phyloP scores from a whole-genome alignment of 306 rosid genomes.

The Geum urbanum region DNA sequence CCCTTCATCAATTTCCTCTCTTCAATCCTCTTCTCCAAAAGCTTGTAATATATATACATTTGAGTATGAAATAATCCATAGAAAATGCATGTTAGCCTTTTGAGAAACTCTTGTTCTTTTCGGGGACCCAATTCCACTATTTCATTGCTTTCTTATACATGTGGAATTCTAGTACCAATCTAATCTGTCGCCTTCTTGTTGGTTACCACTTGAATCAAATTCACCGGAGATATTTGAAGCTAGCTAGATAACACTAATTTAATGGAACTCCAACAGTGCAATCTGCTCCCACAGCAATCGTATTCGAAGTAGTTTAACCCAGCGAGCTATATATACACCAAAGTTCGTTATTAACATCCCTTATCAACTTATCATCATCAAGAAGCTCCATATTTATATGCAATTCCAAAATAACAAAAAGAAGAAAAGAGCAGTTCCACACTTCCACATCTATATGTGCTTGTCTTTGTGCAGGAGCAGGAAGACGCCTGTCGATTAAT shows the following conservation, averaged over 20 bases:
- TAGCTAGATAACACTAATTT: not conserved
- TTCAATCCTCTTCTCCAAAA: constrained; percentile 22
- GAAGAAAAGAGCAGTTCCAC: too few relatives aligned
- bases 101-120: constrained; percentile 38
- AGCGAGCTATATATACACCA: not conserved
- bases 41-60: not conserved
- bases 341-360: not conserved
- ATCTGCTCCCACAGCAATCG: not conserved
- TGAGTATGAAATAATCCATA: constrained; percentile 23
- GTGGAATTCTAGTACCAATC: constrained; percentile 52
- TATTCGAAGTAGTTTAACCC: not conserved
- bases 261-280: not conserved
- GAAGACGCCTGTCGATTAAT: not conserved
- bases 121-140: constrained; percentile 40
- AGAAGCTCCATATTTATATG: not conserved
- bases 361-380: not conserved
- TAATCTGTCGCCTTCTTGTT: constrained; percentile 45
- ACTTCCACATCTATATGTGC: not conserved
- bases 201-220: constrained; percentile 18
- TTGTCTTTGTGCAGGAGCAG: constrained; percentile 1
- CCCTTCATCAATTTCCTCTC: constrained; percentile 49
- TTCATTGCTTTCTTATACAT: constrained; percentile 42
- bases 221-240: constrained; percentile 23
- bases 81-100: constrained; percentile 26
- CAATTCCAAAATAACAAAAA: not conserved